These are phyloP conservation scores for Agrocybe pediades DNA, from an alignment of 768 basidiomycete species.

Conservation along the genomic window DNA sequence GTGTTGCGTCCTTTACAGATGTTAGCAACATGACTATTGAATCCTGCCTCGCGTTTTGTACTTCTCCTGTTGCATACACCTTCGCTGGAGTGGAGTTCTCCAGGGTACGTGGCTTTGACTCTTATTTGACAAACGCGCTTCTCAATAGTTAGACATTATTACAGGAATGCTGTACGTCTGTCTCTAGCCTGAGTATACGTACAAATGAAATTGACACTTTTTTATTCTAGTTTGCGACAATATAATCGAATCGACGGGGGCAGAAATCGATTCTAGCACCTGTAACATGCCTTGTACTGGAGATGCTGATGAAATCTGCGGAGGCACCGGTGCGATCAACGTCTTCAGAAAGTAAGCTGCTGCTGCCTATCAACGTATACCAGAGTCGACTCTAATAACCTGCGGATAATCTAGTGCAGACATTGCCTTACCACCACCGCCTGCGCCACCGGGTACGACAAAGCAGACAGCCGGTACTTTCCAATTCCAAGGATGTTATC, in stretches of 20 bases:
- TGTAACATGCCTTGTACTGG: conserved; percentile 10
- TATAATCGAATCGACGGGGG: conserved; percentile 3
- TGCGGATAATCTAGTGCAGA: background rate
- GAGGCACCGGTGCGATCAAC: conserved; percentile 2
- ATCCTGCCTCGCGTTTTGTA: conserved; percentile 1
- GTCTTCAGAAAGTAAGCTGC: conserved; percentile 1
- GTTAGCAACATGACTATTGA: conserved; percentile 8
- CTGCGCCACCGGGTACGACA: background rate
- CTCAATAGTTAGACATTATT: background rate
- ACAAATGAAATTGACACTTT: background rate
- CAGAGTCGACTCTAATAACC: background rate
- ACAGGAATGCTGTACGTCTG: conserved; percentile 10
- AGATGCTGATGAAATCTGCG: conserved; percentile 1
- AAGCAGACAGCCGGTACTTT: background rate
- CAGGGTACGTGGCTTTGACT: background rate
- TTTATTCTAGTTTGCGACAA: conserved; percentile 4
- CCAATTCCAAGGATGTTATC: conserved; percentile 4
- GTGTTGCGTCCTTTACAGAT: conserved; percentile 2
- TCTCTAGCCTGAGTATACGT: background rate
- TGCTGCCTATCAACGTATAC: background rate
- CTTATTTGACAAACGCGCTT: too few relatives aligned
- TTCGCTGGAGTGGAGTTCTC: conserved; percentile 5
- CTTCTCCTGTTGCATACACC: background rate
- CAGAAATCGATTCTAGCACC: background rate
- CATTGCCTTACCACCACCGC: background rate